Evolutionary conservation across 108 stramenopile genomes (phyloP).

Genomic region (Epithemia pelagica): DNA sequence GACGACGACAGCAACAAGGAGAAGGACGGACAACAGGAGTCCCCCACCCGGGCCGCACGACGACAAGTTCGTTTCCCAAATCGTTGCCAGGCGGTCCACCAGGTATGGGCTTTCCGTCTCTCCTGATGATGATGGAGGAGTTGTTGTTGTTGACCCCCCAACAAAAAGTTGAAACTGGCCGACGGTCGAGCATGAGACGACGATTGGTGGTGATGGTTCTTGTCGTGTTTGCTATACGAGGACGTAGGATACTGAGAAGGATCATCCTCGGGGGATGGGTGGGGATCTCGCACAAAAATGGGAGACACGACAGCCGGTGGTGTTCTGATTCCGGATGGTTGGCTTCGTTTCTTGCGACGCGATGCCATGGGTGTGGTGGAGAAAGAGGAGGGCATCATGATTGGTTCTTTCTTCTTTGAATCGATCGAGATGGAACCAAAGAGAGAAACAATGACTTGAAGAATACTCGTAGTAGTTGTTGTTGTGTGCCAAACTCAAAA

Average conservation of each 20-base stretch:
- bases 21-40: neutral
- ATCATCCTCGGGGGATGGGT: neutral
- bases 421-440: too few species aligned
- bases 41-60: neutral
- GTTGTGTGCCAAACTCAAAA: too few species aligned
- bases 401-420: too few species aligned
- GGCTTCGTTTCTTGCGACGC: neutral
- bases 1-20: neutral
- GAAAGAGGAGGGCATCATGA: too few species aligned
- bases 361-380: neutral
- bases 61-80: neutral
- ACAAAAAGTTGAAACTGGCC: neutral
- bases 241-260: neutral
- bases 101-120: neutral
- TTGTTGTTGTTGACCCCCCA: neutral
- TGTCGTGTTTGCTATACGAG: neutral
- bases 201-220: neutral
- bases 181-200: neutral
- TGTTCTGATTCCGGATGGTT: neutral
- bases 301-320: neutral
- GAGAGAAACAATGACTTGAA: too few species aligned
- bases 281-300: neutral
- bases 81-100: neutral
- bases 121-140: neutral
- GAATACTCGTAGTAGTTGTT: too few species aligned